These are phyloP conservation scores for Quillaja saponaria DNA, from an alignment of 306 rosid species.

Conservation along the genomic window DNA sequence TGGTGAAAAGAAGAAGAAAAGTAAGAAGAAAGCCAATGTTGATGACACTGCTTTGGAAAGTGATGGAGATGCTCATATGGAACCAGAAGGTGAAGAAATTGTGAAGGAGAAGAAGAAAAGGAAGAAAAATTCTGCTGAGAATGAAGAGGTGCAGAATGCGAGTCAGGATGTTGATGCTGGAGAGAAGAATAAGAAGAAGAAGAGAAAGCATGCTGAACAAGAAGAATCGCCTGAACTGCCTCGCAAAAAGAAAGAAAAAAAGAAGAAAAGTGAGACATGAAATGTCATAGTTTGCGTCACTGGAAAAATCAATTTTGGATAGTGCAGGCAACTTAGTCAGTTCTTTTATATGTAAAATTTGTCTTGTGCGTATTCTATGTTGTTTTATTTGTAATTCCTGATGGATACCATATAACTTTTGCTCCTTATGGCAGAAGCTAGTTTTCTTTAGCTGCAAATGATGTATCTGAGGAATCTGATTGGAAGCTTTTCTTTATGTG, in stretches of 20 bases:
- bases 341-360: not conserved
- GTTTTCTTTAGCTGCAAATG: too few relatives aligned
- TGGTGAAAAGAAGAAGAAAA: conserved; percentile 41
- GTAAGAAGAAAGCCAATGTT: conserved; percentile 48
- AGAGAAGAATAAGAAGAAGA: conserved; percentile 54
- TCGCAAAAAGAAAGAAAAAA: conserved; percentile 55
- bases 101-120: conserved; percentile 57
- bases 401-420: too few relatives aligned
- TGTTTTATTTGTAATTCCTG: too few relatives aligned
- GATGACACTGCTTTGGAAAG: conserved; percentile 26
- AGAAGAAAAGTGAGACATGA: conserved; percentile 41
- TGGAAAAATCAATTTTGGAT: not conserved
- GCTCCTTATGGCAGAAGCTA: too few relatives aligned
- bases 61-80: conserved; percentile 28
- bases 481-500: too few relatives aligned
- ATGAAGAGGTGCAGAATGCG: conserved; percentile 29
- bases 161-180: conserved; percentile 18
- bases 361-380: not conserved
- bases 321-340: not conserved
- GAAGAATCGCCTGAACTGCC: conserved; percentile 56
- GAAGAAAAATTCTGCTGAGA: conserved; percentile 46
- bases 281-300: not conserved
- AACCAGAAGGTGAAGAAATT: conserved; percentile 31
- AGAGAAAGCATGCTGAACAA: conserved; percentile 43
- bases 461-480: too few relatives aligned